Evolutionary conservation across 345 rosid species (phyloP), one percentile per base, ranked within the genome.

Genomic region (Raphanus sativus): DNA sequence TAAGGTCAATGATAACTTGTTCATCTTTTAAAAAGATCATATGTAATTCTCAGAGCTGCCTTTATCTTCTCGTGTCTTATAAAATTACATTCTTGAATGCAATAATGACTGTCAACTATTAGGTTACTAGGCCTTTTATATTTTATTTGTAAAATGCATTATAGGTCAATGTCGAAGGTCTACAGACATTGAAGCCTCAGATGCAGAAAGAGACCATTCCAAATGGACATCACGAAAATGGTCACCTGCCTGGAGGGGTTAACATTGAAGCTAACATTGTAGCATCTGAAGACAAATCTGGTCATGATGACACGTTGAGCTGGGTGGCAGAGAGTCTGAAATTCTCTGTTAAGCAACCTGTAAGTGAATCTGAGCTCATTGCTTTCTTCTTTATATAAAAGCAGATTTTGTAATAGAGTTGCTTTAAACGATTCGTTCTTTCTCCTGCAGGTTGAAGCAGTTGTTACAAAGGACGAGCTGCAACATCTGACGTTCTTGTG

Each of bases 331-430:
- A 95, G 69, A 91, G 88, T 77, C 45, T 95, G 81, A 95, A 87
- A 86, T 91, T 92, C 82, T 89, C 94, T 74, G 93, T 92, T 67
- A 91, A 88, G 76, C 90, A 91, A 80, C 97, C 99, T 83, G 99
- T 95, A 89, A 83, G 78, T 77, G 26, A 67, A 80, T 60, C 77
- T 67, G 59, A 69, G 69, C 65, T 73, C 74, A 21, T 38, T 40
- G 33, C 32, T 81, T 50, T 8, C 16, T 15, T 65, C 30, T 7
- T 52, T 52, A 6, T 34, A 30, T 0, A 10, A 15, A 42, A 59
- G n/a, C 28, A 60, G 12, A 17, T 69, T 62, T 12, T 15, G 32
- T 60, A 11, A 16, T 32, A n/a, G 17, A 30, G 26, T 36, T n/a
- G 40, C n/a, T n/a, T n/a, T n/a, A n/a, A n/a, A n/a, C 64, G n/a